Base-by-base conservation (phyloP, 148 eudicot species). In the Silene uniflora region DNA sequence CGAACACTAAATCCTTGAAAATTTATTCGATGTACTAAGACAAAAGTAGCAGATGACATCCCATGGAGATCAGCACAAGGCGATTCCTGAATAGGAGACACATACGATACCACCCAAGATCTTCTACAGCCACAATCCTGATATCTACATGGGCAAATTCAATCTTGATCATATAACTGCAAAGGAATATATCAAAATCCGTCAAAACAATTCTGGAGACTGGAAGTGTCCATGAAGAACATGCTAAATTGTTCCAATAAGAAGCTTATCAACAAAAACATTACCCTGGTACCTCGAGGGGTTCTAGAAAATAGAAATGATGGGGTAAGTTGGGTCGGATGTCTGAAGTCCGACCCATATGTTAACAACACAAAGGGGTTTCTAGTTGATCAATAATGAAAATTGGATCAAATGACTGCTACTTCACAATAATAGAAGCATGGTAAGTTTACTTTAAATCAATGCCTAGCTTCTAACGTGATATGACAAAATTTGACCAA, bases 31-130 rank as follows among this genome's bases (percentile, higher is more conserved):
- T 56, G 75, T 77, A 72, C 76, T 29, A 12, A 71, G 42, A 68
- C 55, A 25, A 23, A 16, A 59, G 59, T 39, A 71, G 24, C 14
- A 78, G 27, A 8, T 13, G 46, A 62, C 69, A 16, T 60, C 23
- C 69, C 67, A n/a, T 60, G 73, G 75, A n/a, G 61, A 52, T 66
- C 55, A 72, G 73, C 73, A 73, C n/a, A 24, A 66, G 55, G 23
- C 72, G 67, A 44, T 67, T 39, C 69, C 69, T 61, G 25, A 58
- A 67, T 22, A 11, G 35, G 18, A 59, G 61, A 59, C 39, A 10
- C 68, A 71, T 47, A 17, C 42, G 18, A 44, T 69, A 23, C 8
- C 62, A 70, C 32, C 79, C 46, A 35, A 59, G 29, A 14, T 16
- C 64, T 64, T 62, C 67, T 18, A 32, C 27, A 72, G 55, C 29